Percentiles rank a stretch among this genome's conserved stretches.
These are phyloP conservation scores for Cercospora sesami DNA, from an alignment of 2,329 filamentous ascomycete species.

Conservation along the genomic window DNA sequence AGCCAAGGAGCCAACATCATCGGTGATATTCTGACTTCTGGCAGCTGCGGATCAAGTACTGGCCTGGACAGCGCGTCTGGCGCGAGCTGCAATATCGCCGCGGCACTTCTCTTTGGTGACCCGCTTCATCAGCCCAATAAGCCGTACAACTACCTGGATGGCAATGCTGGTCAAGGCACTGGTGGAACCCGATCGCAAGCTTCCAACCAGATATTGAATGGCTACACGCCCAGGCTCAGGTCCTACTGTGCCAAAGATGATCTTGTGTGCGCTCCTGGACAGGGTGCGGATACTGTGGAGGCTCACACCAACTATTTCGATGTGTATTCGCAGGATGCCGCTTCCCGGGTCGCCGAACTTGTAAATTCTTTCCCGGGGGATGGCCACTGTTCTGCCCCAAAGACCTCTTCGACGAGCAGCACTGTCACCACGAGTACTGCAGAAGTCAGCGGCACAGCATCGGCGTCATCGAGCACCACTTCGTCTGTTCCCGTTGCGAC, in stretches of 20 bases:
- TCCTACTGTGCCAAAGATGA: conserved; percentile 44
- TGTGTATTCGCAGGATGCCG: conserved; percentile 34
- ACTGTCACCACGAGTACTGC: background rate
- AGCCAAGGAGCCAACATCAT: conserved; percentile 45
- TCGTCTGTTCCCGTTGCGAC: background rate
- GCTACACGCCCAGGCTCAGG: conserved; percentile 37
- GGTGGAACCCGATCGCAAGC: conserved; percentile 36
- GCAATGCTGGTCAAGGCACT: conserved; percentile 28
- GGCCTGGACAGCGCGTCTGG: conserved; percentile 36
- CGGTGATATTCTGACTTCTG: conserved; percentile 30
- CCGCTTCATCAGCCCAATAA: conserved; percentile 35
- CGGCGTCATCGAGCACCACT: background rate
- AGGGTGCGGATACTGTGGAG: conserved; percentile 36
- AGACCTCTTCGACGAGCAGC: background rate
- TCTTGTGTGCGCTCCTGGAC: conserved; percentile 42
- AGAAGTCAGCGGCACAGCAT: background rate
- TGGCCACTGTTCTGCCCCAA: background rate
- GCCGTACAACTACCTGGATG: conserved; percentile 34
- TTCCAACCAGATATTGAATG: conserved; percentile 32
- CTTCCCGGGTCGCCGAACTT: conserved; percentile 27
- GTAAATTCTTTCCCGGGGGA: conserved; percentile 27
- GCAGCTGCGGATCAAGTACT: conserved; percentile 41
- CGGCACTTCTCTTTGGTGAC: conserved; percentile 35
- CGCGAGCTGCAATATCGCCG: conserved; percentile 26
- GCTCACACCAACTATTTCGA: conserved; percentile 45